Evolutionary conservation across 305 asterid species (phyloP), one percentile per base, ranked within the genome.

Genomic region (Fraxinus albicans): DNA sequence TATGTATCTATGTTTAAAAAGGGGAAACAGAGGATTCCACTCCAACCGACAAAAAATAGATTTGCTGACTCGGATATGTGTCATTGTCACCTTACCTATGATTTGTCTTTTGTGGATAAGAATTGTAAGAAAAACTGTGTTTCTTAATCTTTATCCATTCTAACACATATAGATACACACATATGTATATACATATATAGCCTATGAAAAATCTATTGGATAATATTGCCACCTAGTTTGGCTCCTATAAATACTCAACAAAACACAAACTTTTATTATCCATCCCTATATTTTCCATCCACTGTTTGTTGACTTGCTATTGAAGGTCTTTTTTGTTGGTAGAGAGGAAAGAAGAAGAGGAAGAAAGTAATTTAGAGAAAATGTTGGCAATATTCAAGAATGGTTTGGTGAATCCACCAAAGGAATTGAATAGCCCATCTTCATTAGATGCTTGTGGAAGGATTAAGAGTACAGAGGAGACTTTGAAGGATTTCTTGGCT

Each of bases 321-420:
- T 17, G 65, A 31, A 17, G 31, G 10, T 34, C 21, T 17, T 4
- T 47, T 8, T 65, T 42, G 34, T 34, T 60, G 75, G 47, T n/a
- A 13, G n/a, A 53, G 53, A 53, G 25, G 65, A 53, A 53, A n/a
- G 25, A 53, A 53, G 9, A 53, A 53, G 63, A 53, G 2, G 21
- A 53, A 4, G 63, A 17, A 53, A 53, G 21, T 1, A 53, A 17
- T 53, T 53, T 17, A 44, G 36, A 8, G 23, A 93, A 86, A 86
- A 96, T 96, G 99, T 89, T 96, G 94, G 92, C 88, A 60, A 83
- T 92, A 50, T 96, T 96, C 93, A 92, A 89, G 90, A 91, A 90
- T 50, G 93, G 90, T 36, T 83, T 96, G 85, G 88, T 96, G 60
- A 87, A 91, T 86, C 92, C 98, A 79, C 99, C 99, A 23, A 79